These are phyloP conservation scores for Decorospora gaudefroyi DNA, from an alignment of 2,329 filamentous ascomycete genomes.

Conservation along the genomic window DNA sequence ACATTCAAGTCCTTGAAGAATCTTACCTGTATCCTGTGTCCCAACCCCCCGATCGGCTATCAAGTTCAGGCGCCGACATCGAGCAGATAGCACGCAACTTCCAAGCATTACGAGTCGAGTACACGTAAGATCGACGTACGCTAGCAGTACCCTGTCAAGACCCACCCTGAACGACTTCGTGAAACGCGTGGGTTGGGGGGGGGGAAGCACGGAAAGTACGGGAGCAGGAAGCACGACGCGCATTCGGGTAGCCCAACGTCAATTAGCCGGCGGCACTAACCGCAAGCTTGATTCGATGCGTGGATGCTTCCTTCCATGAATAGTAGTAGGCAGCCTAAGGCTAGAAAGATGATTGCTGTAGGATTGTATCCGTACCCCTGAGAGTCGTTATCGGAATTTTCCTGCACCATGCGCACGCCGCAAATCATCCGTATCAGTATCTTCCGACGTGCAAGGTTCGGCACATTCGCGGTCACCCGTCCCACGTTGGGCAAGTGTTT, in stretches of 20 bases:
- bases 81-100: too few species aligned
- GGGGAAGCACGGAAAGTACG: too few species aligned
- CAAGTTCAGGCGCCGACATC: neutral
- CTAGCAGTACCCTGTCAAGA: neutral
- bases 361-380: too few species aligned
- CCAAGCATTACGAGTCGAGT: too few species aligned
- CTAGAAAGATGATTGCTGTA: too few species aligned
- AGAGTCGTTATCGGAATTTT: too few species aligned
- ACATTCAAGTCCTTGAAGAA: neutral
- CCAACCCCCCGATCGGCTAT: neutral
- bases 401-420: too few species aligned
- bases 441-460: neutral
- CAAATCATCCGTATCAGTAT: too few species aligned
- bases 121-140: conserved; percentile 5
- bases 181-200: conserved; percentile 6
- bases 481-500: too few species aligned
- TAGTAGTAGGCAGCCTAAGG: too few species aligned
- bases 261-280: conserved; percentile 1
- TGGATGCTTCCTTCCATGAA: conserved; percentile 5
- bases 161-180: conserved; percentile 1
- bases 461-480: too few species aligned
- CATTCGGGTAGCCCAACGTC: conserved; percentile 5
- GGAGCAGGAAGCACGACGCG: neutral
- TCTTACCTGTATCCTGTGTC: neutral
- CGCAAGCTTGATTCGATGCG: neutral